A percentile compares a stretch with the other conserved stretches of the same genome.
Conservation (phyloP, 805 yeast genomes). For the Pichia phayaonensis region DNA sequence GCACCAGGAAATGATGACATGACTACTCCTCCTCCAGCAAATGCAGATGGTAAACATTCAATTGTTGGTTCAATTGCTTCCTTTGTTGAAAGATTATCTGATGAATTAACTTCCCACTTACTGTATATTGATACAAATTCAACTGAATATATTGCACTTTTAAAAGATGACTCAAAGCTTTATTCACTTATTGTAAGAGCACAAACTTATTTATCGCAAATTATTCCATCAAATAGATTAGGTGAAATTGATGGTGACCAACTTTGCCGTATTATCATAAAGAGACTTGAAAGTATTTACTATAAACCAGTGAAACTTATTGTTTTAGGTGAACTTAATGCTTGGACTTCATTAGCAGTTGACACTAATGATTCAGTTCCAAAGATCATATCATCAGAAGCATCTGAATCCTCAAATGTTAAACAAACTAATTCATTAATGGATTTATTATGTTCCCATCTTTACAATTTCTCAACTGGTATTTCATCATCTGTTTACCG, state of each 20-base stretch:
- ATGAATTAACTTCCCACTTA: slow-evolving; percentile 83
- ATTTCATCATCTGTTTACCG: slow-evolving; percentile 64
- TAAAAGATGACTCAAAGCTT: slow-evolving; percentile 75
- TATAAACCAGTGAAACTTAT: slow-evolving; percentile 81
- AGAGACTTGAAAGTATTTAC: slow-evolving; percentile 88
- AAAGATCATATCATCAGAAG: slow-evolving; percentile 14
- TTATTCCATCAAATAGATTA: slow-evolving; percentile 37
- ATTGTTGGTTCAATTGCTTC: slow-evolving; percentile 82
- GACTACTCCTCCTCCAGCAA: slow-evolving; percentile 60
- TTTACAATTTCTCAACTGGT: slow-evolving; percentile 35
- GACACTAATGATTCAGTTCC: slow-evolving; percentile 31
- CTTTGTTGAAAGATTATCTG: slow-evolving; percentile 87
- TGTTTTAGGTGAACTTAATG: slow-evolving; percentile 55
- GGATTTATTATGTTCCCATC: slow-evolving; percentile 54
- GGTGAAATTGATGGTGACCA: slow-evolving; percentile 45
- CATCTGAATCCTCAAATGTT: slow-evolving; percentile 22
- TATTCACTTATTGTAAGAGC: slow-evolving; percentile 74
- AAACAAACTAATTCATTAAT: slow-evolving; percentile 49
- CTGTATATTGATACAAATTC: slow-evolving; percentile 92
- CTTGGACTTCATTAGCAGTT: slow-evolving; percentile 55
- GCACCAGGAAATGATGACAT: slow-evolving; percentile 68
- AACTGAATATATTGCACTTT: slow-evolving; percentile 82
- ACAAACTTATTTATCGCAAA: slow-evolving; percentile 75
- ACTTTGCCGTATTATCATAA: slow-evolving; percentile 65
- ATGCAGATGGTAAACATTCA: slow-evolving; percentile 59